Conservation (phyloP, 345 rosid species). For the Dipteronia dyeriana region DNA sequence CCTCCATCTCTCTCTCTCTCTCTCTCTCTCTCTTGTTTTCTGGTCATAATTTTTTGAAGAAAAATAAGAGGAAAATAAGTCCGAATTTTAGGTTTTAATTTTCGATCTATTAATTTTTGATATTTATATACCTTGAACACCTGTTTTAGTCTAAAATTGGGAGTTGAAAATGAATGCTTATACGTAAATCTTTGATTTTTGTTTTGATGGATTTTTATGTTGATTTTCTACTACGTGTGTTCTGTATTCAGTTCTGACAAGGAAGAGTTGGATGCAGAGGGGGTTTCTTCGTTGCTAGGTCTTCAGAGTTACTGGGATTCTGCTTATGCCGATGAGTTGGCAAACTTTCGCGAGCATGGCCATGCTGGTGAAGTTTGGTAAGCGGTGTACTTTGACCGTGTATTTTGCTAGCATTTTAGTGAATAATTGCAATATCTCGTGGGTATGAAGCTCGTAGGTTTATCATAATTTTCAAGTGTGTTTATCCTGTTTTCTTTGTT, state of each 20-base stretch:
- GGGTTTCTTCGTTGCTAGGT: slow-evolving; percentile 77
- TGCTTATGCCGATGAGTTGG: slow-evolving; percentile 87
- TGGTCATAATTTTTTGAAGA: background rate
- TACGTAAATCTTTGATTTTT: background rate
- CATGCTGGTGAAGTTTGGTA: slow-evolving; percentile 97
- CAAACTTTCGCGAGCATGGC: slow-evolving; percentile 89
- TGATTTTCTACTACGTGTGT: background rate
- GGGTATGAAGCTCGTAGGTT: too few species aligned
- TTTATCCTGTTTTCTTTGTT: too few species aligned
- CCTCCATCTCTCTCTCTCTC: background rate
- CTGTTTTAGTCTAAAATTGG: background rate
- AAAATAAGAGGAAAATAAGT: background rate
- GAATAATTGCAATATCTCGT: too few species aligned
- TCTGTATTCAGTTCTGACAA: slow-evolving; percentile 74
- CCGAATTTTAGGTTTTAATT: background rate
- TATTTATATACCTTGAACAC: background rate
- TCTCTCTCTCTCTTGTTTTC: background rate
- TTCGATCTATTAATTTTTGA: too few species aligned
- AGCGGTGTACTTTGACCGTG: slow-evolving; percentile 1
- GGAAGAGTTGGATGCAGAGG: slow-evolving; percentile 89
- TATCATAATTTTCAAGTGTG: too few species aligned
- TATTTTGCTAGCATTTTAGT: background rate
- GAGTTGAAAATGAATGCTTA: background rate
- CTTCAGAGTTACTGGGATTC: slow-evolving; percentile 95
- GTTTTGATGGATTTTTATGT: background rate